Evolutionary conservation across 1,284 basidiomycete genomes (phyloP).

Genomic region (Ustilago cynodontis): DNA sequence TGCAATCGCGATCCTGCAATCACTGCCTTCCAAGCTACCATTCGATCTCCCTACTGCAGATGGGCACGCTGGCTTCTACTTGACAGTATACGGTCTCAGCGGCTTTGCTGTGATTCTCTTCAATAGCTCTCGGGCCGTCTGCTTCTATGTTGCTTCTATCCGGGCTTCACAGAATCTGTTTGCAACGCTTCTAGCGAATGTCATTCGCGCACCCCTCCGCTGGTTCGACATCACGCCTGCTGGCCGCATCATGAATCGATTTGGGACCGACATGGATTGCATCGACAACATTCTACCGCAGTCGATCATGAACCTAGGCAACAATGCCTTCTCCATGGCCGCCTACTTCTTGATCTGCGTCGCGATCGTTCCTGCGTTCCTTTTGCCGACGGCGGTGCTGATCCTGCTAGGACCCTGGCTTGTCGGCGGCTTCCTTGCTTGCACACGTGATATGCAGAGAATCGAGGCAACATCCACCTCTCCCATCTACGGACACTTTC

Average conservation of each 20-base stretch:
- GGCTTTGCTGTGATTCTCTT: slow-evolving; percentile 41
- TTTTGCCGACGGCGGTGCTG: slow-evolving; percentile 52
- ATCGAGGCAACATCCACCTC: slow-evolving; percentile 68
- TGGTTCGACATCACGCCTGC: slow-evolving; percentile 66
- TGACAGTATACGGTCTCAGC: slow-evolving; percentile 44
- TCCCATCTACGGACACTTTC: slow-evolving; percentile 65
- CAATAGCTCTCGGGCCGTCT: slow-evolving; percentile 41
- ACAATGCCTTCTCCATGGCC: slow-evolving; percentile 50
- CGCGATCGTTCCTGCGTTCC: slow-evolving; percentile 60
- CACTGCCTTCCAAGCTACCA: slow-evolving; percentile 4
- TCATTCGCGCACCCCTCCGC: slow-evolving; percentile 60
- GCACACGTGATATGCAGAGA: slow-evolving; percentile 65
- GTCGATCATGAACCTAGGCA: slow-evolving; percentile 51
- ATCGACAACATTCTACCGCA: slow-evolving; percentile 63
- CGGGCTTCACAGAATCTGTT: slow-evolving; percentile 58
- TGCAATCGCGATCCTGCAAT: background rate
- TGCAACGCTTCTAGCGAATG: slow-evolving; percentile 50
- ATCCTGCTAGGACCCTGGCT: slow-evolving; percentile 48
- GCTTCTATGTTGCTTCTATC: slow-evolving; percentile 49
- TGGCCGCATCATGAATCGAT: slow-evolving; percentile 65
- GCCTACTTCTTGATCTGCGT: slow-evolving; percentile 57
- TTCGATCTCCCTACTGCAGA: slow-evolving; percentile 33
- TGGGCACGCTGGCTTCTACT: slow-evolving; percentile 38
- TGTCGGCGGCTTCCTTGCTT: slow-evolving; percentile 59
- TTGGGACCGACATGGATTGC: slow-evolving; percentile 63